A percentile compares a stretch with the other conserved stretches of the same genome.
Conservation (phyloP, 352 stramenopile species). For the Phytophthora vignae region DNA sequence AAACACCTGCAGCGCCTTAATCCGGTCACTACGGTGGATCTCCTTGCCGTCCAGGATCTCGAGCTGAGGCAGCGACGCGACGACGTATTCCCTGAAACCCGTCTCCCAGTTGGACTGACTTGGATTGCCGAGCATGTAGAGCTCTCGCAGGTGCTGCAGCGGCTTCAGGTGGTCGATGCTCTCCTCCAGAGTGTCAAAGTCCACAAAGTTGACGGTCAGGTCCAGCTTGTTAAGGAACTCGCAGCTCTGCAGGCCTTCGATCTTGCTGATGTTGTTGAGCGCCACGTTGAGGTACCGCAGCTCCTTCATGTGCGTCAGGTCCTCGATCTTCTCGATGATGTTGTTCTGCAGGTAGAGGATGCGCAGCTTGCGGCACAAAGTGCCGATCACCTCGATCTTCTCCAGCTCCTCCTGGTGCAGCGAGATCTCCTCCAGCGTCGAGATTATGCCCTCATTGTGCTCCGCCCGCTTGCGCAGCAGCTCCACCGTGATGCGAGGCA, state of each 20-base stretch:
- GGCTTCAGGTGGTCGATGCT: slow-evolving; percentile 85
- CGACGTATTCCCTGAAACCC: slow-evolving; percentile 84
- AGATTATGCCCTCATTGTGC: slow-evolving; percentile 95
- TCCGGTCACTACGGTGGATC: slow-evolving; percentile 86
- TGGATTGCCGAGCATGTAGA: slow-evolving; percentile 97
- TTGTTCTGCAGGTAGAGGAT: slow-evolving; percentile 98
- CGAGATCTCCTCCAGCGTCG: slow-evolving; percentile 94
- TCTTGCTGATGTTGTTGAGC: slow-evolving; percentile 94
- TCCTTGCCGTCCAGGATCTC: slow-evolving; percentile 91
- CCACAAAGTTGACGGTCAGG: slow-evolving; percentile 96
- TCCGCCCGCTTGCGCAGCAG: slow-evolving; percentile 92
- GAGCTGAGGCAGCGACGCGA: slow-evolving; percentile 88
- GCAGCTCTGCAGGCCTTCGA: slow-evolving; percentile 86
- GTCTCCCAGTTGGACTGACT: slow-evolving; percentile 78
- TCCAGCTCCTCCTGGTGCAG: slow-evolving; percentile 95
- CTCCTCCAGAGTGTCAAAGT: slow-evolving; percentile 90
- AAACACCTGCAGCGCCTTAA: slow-evolving; percentile 89
- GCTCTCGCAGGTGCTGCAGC: slow-evolving; percentile 86
- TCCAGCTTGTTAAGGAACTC: slow-evolving; percentile 95
- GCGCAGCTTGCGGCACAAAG: slow-evolving; percentile 91
- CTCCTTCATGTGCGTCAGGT: slow-evolving; percentile 94
- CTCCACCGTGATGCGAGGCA: slow-evolving; percentile 83
- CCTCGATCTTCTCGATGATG: slow-evolving; percentile 94
- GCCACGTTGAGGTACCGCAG: slow-evolving; percentile 97
- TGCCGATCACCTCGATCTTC: slow-evolving; percentile 91